Base-by-base conservation (phyloP, 163 green algal genomes). In the Volvox carteri region DNA sequence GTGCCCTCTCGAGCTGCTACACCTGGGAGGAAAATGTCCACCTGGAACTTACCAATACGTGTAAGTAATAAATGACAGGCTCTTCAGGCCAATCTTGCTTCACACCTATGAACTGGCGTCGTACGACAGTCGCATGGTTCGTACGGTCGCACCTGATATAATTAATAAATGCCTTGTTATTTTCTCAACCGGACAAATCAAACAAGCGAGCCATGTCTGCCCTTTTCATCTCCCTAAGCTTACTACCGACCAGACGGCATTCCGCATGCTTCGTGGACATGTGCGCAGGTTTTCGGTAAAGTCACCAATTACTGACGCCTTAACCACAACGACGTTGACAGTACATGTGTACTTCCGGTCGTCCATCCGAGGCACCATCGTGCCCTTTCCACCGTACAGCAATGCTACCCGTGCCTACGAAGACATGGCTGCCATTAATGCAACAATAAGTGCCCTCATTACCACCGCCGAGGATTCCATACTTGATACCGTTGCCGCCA, bases 241-340 rank as follows among this genome's bases (percentile, higher is more conserved):
- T n/a, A n/a, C n/a, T n/a, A n/a, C n/a, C n/a, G n/a, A n/a, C n/a
- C n/a, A n/a, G n/a, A n/a, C n/a, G n/a, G n/a, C n/a, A n/a, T n/a
- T n/a, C n/a, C n/a, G n/a, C n/a, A n/a, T n/a, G n/a, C n/a, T n/a
- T n/a, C n/a, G n/a, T n/a, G n/a, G n/a, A n/a, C n/a, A n/a, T n/a
- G n/a, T n/a, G n/a, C n/a, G n/a, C 46, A 84, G 76, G 50, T 84
- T 84, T 39, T 54, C 52, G 16, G 76, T 84, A n/a, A 46, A 23
- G 5, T 65, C 48, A 25, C 14, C 50, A 12, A 19, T 52, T n/a
- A 25, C 25, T 41, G 19, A 42, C 35, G 48, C 12, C 75, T 52
- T 54, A 16, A 37, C 37, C 50, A 37, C 21, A 25, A 54, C 30
- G 41, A 54, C 48, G 8, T 48, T 65, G 33, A 68, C 52, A 35